Base-by-base conservation (phyloP, 208 protist species). In the Crithidia bombi region DNA sequence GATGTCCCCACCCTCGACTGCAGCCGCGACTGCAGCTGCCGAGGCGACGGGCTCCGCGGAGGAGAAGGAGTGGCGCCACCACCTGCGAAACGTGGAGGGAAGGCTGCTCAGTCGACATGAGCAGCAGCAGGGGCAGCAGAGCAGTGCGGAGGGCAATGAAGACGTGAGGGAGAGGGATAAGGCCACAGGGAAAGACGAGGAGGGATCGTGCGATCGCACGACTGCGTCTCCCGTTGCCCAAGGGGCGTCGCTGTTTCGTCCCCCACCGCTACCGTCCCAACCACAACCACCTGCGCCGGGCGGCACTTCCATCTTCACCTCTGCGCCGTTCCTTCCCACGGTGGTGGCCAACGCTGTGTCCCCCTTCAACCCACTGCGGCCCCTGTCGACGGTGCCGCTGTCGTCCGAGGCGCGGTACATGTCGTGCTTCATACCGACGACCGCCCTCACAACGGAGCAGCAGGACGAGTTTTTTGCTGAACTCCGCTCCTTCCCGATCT, bases 1-100 rank as follows among this genome's bases (percentile, higher is more conserved):
- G n/a, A n/a, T n/a, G n/a, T n/a, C n/a, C n/a, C n/a, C n/a, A n/a
- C n/a, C n/a, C n/a, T n/a, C n/a, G n/a, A n/a, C n/a, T n/a, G n/a
- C n/a, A n/a, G n/a, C n/a, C n/a, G n/a, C n/a, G n/a, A n/a, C n/a
- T n/a, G n/a, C n/a, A n/a, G n/a, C n/a, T n/a, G n/a, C n/a, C n/a
- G 68, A 77, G n/a, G 39, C 38, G 9, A 67, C 36, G 9, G 75
- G 54, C 3, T 64, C 65, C 7, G 70, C 73, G 21, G 69, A 69
- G 2, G 79, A 63, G 25, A 62, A 62, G 33, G 77, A 79, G 58
- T 87, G 82, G 78, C 63, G 67, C 10, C 69, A 76, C 21, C 82
- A 87, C 33, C 49, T 87, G 50, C 71, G 72, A 44, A 87, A 87
- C 54, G 75, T 65, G 2, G 78, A 87, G 46, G 82, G 82, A 2